Percentiles rank a stretch among this genome's conserved stretches.
Evolutionary conservation across 2,329 filamentous ascomycete species (phyloP).

Genomic region (Magnaporthales sp.): DNA sequence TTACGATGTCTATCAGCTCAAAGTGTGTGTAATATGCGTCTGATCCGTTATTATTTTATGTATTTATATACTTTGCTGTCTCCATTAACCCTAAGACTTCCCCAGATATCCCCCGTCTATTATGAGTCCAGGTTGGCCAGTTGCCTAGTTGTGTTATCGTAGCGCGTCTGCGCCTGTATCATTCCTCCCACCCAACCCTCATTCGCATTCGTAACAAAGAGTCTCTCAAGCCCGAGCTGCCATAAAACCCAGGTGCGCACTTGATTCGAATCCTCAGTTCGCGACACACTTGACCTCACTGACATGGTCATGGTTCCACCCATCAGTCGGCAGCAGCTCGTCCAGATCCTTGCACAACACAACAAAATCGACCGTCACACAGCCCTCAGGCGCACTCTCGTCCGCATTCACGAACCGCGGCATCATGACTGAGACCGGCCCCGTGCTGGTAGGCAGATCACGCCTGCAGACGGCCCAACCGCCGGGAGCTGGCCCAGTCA

Average conservation of each 20-base stretch:
- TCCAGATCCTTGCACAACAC: background rate
- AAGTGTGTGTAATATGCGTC: too few relatives aligned
- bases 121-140: too few relatives aligned
- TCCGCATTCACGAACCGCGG: background rate
- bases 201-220: too few relatives aligned
- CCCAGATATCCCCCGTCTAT: background rate
- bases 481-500: background rate
- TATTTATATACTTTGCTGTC: background rate
- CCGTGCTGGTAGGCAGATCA: background rate
- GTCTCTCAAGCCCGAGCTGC: too few relatives aligned
- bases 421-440: background rate
- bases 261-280: background rate
- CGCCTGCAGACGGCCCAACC: constrained; percentile 3
- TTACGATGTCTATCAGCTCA: too few relatives aligned
- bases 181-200: background rate
- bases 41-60: background rate
- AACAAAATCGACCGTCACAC: background rate
- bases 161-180: background rate
- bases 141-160: background rate
- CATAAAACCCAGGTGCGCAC: too few relatives aligned
- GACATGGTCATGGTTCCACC: constrained; percentile 2
- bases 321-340: background rate
- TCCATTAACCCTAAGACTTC: background rate
- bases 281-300: constrained; percentile 1
- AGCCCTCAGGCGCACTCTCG: background rate